Evolutionary conservation across 2,329 filamentous ascomycete species (phyloP).

Genomic region (Cladosporium cucumerinum): DNA sequence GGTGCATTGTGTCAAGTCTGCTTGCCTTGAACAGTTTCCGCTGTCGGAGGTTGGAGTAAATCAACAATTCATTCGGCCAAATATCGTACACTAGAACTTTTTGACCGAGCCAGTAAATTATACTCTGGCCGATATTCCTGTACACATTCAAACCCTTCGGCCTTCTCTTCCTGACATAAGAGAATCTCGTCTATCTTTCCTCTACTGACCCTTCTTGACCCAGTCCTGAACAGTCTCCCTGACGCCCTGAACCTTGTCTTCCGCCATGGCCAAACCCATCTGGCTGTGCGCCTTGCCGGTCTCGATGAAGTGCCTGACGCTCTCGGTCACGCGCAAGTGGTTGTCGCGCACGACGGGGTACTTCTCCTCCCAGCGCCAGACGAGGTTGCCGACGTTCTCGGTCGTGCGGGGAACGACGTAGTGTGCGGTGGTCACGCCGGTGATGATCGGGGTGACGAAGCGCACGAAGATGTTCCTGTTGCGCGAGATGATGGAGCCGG

Average conservation of each 20-base stretch:
- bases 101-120: slow-evolving; percentile 1
- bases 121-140: not conserved
- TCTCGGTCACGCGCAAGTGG: slow-evolving; percentile 69
- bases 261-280: slow-evolving; percentile 67
- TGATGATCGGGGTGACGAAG: slow-evolving; percentile 68
- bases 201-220: slow-evolving; percentile 71
- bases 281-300: slow-evolving; percentile 73
- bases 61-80: slow-evolving; percentile 10
- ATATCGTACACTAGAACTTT: slow-evolving; percentile 16
- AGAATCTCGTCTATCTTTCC: not conserved
- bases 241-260: slow-evolving; percentile 74
- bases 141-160: slow-evolving; percentile 8
- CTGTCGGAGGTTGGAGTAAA: not conserved
- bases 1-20: not conserved
- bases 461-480: slow-evolving; percentile 84
- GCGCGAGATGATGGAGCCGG: slow-evolving; percentile 83
- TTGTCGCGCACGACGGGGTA: slow-evolving; percentile 79
- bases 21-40: not conserved
- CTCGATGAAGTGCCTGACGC: slow-evolving; percentile 65
- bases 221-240: slow-evolving; percentile 79
- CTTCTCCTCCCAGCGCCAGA: slow-evolving; percentile 90
- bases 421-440: slow-evolving; percentile 82
- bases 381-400: slow-evolving; percentile 77
- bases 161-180: not conserved
- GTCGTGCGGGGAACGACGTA: slow-evolving; percentile 83